Conservation (phyloP, 768 basidiomycete genomes). For the Kwoniella botswanensis region DNA sequence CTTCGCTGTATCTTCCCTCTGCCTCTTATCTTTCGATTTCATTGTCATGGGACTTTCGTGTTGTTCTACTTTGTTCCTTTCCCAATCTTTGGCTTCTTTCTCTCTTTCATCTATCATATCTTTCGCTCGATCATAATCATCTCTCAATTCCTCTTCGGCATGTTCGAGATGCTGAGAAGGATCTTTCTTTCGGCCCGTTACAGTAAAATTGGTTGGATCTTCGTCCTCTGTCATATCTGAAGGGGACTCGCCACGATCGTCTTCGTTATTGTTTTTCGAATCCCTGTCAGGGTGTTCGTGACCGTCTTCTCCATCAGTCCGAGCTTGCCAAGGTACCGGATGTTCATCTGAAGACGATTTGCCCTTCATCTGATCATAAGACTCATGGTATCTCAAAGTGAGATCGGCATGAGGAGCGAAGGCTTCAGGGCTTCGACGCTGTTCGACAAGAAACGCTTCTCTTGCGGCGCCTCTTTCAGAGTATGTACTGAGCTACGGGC, state of each 20-base stretch:
- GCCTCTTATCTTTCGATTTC: neutral
- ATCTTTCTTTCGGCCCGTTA: constrained; percentile 6
- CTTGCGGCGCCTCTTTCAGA: constrained; percentile 27
- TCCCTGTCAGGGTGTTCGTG: neutral
- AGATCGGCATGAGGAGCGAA: constrained; percentile 50
- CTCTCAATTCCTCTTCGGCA: constrained; percentile 2
- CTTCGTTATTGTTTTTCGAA: neutral
- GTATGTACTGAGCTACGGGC: constrained; percentile 42
- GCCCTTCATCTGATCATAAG: constrained; percentile 30
- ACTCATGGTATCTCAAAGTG: constrained; percentile 39
- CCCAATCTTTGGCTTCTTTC: constrained; percentile 3
- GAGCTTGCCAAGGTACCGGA: neutral
- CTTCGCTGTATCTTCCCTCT: constrained; percentile 19
- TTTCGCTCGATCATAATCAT: neutral
- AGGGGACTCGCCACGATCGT: neutral
- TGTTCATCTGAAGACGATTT: constrained; percentile 16
- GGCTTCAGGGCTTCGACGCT: constrained; percentile 24
- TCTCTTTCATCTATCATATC: constrained; percentile 9
- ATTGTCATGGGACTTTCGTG: neutral
- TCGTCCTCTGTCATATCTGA: neutral
- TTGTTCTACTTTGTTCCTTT: constrained; percentile 10
- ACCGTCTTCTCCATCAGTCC: neutral
- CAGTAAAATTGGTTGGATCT: constrained; percentile 6
- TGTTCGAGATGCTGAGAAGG: neutral
- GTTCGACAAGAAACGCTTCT: constrained; percentile 26